Conservation (phyloP, 2,329 filamentous ascomycete genomes). For the Epichloe sibirici region DNA sequence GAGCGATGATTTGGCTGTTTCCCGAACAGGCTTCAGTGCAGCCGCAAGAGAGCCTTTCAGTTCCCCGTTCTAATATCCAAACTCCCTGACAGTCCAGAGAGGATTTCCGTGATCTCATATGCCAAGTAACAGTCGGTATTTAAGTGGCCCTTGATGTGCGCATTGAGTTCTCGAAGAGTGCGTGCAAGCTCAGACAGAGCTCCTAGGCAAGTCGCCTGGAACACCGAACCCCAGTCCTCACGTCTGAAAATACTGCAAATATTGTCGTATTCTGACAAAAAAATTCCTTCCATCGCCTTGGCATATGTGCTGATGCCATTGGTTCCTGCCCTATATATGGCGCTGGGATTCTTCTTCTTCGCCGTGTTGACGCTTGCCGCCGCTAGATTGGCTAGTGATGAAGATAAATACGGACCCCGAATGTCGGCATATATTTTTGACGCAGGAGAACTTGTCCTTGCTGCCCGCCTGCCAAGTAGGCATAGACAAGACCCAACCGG, state of each 20-base stretch:
- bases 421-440: constrained; percentile 76
- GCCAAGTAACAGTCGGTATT: constrained; percentile 88
- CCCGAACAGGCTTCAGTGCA: constrained; percentile 76
- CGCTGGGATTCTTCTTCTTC: constrained; percentile 69
- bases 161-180: constrained; percentile 79
- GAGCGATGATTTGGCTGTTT: constrained; percentile 81
- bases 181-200: constrained; percentile 72
- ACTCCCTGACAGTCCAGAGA: constrained; percentile 65
- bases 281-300: constrained; percentile 74
- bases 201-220: constrained; percentile 66
- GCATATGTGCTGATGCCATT: constrained; percentile 89
- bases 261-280: constrained; percentile 80
- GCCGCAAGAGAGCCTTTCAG: constrained; percentile 74
- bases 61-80: constrained; percentile 72
- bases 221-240: constrained; percentile 71
- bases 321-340: constrained; percentile 75
- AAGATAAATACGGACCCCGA: constrained; percentile 73
- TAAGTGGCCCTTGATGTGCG: constrained; percentile 75
- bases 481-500: constrained; percentile 68
- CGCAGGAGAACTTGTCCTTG: constrained; percentile 54
- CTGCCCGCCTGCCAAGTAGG: constrained; percentile 55
- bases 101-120: constrained; percentile 88
- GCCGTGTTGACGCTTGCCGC: constrained; percentile 74
- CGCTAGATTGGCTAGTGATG: constrained; percentile 73
- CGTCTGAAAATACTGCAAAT: constrained; percentile 76